Conservation (phyloP, 2,329 filamentous ascomycete genomes). For the Fusarium pseudograminearum region DNA sequence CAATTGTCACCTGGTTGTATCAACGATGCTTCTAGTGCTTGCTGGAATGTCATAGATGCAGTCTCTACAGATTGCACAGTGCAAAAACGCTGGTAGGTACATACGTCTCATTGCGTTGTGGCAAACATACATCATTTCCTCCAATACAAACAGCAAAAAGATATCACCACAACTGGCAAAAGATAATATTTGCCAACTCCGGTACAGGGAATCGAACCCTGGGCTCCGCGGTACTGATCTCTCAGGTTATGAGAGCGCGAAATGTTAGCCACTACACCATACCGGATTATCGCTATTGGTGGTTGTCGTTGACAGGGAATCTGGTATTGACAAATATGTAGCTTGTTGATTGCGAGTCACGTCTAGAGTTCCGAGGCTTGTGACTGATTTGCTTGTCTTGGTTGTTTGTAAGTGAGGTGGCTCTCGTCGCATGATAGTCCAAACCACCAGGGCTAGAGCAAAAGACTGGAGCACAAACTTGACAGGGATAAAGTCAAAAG, state of each 20-base stretch:
- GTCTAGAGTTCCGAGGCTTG: not conserved
- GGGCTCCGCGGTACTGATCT: slow-evolving; percentile 9
- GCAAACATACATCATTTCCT: not conserved
- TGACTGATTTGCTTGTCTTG: not conserved
- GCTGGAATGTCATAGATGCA: slow-evolving; percentile 28
- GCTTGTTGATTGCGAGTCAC: not conserved
- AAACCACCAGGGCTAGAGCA: not conserved
- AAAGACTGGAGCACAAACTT: not conserved
- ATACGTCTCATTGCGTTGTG: not conserved
- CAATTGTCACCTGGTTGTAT: not conserved
- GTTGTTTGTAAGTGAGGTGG: not conserved
- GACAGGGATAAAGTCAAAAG: not conserved
- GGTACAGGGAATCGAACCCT: slow-evolving; percentile 15
- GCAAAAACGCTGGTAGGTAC: not conserved
- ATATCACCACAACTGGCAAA: not conserved
- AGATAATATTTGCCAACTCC: not conserved
- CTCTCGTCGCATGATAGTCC: not conserved
- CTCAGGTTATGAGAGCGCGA: slow-evolving; percentile 6
- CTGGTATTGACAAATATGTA: not conserved
- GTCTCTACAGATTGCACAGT: not conserved
- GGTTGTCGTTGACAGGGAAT: not conserved
- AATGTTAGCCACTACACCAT: slow-evolving; percentile 52
- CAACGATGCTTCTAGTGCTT: slow-evolving; percentile 31
- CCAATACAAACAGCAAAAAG: slow-evolving; percentile 1
- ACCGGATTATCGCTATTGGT: slow-evolving; percentile 38